Percentiles rank a stretch among this genome's conserved stretches.
Conservation (phyloP, 257 asterid species). For the Agastache rugosa region DNA sequence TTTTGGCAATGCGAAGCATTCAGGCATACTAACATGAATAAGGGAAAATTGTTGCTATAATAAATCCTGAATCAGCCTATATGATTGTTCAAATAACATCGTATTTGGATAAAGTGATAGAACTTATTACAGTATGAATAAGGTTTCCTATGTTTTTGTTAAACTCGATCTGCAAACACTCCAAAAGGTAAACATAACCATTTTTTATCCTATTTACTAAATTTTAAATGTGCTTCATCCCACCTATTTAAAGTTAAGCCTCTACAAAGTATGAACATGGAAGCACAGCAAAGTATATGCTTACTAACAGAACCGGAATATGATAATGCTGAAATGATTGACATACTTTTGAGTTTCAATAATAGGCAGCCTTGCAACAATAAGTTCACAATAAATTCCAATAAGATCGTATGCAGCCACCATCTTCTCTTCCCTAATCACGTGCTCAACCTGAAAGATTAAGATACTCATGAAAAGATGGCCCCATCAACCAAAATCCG, state of each 20-base stretch:
- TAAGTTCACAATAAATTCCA: constrained; percentile 77
- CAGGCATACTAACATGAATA: neutral
- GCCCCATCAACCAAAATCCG: constrained; percentile 5
- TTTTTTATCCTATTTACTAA: too few species aligned
- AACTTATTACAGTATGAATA: neutral
- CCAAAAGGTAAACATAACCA: too few species aligned
- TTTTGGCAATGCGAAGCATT: neutral
- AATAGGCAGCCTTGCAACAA: constrained; percentile 74
- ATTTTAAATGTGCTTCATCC: too few species aligned
- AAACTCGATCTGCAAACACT: neutral
- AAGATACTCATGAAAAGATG: constrained; percentile 27
- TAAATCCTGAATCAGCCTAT: neutral
- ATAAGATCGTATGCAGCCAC: constrained; percentile 85
- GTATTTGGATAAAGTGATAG: neutral
- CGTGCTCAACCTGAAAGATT: constrained; percentile 82
- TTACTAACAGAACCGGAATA: neutral
- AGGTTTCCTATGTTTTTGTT: neutral
- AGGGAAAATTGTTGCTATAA: neutral
- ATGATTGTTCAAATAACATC: neutral
- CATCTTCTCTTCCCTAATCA: constrained; percentile 90
- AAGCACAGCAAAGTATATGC: constrained; percentile 6
- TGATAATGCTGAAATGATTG: neutral
- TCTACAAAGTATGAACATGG: neutral
- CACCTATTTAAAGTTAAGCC: neutral
- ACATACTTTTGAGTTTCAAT: constrained; percentile 87